Conservation (phyloP, 306 rosid species). For the Geum urbanum region DNA sequence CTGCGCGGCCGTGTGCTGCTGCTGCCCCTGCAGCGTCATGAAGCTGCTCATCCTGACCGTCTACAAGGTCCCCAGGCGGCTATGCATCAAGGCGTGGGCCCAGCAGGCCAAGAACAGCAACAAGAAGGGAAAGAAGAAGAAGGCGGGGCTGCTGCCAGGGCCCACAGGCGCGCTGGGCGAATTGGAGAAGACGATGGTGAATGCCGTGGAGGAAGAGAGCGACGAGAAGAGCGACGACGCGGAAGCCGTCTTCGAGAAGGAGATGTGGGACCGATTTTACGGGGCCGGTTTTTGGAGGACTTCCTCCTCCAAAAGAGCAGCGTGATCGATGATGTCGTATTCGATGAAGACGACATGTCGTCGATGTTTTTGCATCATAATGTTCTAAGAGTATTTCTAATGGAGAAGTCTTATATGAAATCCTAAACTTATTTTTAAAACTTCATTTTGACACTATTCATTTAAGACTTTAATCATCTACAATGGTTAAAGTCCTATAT, state of each 20-base stretch:
- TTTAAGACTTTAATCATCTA: no score
- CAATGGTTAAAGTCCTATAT: no score
- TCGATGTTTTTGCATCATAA: no score
- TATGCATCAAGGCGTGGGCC: conserved; percentile 47
- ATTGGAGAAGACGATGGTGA: neutral
- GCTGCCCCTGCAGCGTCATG: conserved; percentile 66
- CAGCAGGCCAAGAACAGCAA: no score
- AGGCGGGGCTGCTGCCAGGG: conserved; percentile 16
- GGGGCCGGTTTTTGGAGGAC: conserved; percentile 80
- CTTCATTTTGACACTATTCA: no score
- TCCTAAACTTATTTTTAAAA: no score
- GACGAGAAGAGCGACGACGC: conserved; percentile 1
- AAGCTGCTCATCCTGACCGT: conserved; percentile 43
- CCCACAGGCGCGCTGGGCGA: neutral
- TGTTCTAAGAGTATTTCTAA: no score
- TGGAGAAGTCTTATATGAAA: no score
- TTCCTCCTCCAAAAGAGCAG: conserved; percentile 39
- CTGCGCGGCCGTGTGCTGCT: conserved; percentile 76
- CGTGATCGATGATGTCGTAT: conserved; percentile 24
- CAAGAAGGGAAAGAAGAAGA: neutral
- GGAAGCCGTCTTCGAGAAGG: conserved; percentile 42
- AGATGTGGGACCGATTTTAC: conserved; percentile 66
- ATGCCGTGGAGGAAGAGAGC: neutral
- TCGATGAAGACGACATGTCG: no score
- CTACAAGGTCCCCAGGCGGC: conserved; percentile 49